Percentiles rank a stretch among this genome's conserved stretches.
Evolutionary conservation across 805 yeast genomes (phyloP).

Genomic region (Barnettozyma populi): DNA sequence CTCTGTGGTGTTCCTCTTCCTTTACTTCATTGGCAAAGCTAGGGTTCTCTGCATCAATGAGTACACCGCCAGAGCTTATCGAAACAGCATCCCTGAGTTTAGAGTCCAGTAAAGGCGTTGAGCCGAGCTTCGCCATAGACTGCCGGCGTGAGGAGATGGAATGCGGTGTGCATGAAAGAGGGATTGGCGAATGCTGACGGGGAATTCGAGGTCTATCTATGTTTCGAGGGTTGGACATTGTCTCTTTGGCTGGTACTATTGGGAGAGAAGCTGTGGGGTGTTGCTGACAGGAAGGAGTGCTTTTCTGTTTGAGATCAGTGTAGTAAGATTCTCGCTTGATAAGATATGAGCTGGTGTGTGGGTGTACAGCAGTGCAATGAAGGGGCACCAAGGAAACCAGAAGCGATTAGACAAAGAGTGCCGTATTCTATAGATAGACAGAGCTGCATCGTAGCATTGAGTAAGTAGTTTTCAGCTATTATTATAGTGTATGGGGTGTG

Average conservation of each 20-base stretch:
- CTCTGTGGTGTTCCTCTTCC: conserved; percentile 7
- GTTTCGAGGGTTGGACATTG: conserved; percentile 1
- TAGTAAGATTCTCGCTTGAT: not conserved
- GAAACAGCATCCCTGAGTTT: not conserved
- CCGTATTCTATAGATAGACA: too few relatives aligned
- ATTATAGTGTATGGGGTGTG: too few relatives aligned
- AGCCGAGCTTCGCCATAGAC: conserved; percentile 1
- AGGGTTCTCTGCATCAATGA: conserved; percentile 13
- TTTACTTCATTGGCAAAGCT: conserved; percentile 10
- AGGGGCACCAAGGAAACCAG: not conserved
- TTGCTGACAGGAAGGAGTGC: not conserved
- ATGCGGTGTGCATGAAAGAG: not conserved
- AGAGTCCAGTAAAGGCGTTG: conserved; percentile 1
- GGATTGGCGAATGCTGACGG: not conserved
- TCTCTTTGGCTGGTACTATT: not conserved
- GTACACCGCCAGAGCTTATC: conserved; percentile 1
- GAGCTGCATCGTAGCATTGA: too few relatives aligned
- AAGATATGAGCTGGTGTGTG: not conserved
- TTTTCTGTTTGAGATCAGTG: not conserved
- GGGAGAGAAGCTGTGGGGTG: not conserved
- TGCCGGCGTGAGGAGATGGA: conserved; percentile 1
- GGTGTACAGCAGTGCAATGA: not conserved
- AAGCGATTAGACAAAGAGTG: too few relatives aligned
- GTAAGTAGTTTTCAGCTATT: too few relatives aligned
- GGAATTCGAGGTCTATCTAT: not conserved